These are phyloP conservation scores for Eimeria sp. DNA, from an alignment of 169 alveolate genomes.

Conservation along the genomic window DNA sequence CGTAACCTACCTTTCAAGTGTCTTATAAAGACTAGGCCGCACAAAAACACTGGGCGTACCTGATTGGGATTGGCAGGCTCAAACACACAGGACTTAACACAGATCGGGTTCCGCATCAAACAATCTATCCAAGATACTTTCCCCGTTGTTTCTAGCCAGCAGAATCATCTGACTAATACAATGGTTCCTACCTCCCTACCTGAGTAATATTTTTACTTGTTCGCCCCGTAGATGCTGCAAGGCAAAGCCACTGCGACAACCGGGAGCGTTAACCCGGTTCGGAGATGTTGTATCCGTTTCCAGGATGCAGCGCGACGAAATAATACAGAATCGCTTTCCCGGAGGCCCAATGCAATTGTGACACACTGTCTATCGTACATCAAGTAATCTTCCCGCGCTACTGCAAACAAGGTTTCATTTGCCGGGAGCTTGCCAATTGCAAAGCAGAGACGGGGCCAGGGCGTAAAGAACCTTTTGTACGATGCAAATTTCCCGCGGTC, in stretches of 20 bases:
- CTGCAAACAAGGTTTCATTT: too few relatives aligned
- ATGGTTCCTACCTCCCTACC: not conserved
- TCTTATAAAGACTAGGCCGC: not conserved
- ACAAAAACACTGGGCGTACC: not conserved
- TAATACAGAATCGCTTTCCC: too few relatives aligned
- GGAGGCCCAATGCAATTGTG: too few relatives aligned
- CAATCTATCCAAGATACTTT: not conserved
- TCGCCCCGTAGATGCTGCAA: not conserved
- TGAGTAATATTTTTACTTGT: not conserved
- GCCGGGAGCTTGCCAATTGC: too few relatives aligned
- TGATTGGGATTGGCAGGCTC: not conserved
- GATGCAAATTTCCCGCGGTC: too few relatives aligned
- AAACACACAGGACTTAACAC: not conserved
- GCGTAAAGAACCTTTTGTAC: too few relatives aligned
- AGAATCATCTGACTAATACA: not conserved
- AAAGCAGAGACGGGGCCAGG: too few relatives aligned
- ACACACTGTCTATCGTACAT: too few relatives aligned
- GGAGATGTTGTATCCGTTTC: too few relatives aligned
- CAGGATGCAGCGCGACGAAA: too few relatives aligned
- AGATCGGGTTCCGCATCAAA: not conserved
- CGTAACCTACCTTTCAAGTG: not conserved
- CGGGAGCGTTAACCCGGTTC: too few relatives aligned
- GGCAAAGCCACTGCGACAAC: not conserved
- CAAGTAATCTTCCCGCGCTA: too few relatives aligned
- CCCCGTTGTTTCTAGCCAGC: not conserved